These are phyloP conservation scores for Usnea hakonensis DNA, from an alignment of 495 filamentous ascomycete genomes.

Conservation along the genomic window DNA sequence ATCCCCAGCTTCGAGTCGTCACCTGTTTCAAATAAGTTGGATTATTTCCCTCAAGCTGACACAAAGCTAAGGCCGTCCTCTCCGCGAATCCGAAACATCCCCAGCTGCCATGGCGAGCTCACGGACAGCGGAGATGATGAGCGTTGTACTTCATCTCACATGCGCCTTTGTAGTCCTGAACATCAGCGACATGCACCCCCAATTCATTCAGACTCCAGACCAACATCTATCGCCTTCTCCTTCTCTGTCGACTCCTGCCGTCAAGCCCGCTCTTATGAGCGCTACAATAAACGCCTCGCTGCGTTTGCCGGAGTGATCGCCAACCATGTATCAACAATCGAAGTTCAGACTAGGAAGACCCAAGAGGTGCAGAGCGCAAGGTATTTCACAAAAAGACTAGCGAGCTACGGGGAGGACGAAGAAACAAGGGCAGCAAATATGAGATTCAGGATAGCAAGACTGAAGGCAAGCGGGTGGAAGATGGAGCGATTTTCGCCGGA, in stretches of 20 bases:
- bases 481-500: conserved; percentile 22
- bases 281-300: conserved; percentile 17
- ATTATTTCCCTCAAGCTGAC: not conserved
- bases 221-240: conserved; percentile 11
- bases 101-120: not conserved
- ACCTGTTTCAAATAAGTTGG: not conserved
- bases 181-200: not conserved
- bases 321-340: conserved; percentile 14
- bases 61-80: not conserved
- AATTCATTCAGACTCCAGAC: not conserved
- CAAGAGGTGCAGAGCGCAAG: conserved; percentile 14
- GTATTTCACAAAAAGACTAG: conserved; percentile 6
- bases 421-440: conserved; percentile 17
- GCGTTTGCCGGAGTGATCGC: conserved; percentile 15
- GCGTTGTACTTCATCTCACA: not conserved
- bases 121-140: conserved; percentile 5
- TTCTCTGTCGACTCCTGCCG: conserved; percentile 14
- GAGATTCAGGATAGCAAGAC: conserved; percentile 10
- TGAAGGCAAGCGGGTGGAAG: conserved; percentile 22
- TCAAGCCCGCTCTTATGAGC: conserved; percentile 10
- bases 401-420: conserved; percentile 18
- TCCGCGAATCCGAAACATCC: conserved; percentile 5
- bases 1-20: not conserved
- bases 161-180: not conserved
- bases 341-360: conserved; percentile 9